Evolutionary conservation across 441 rosid genomes (phyloP).

Genomic region (Corymbia calophylla): DNA sequence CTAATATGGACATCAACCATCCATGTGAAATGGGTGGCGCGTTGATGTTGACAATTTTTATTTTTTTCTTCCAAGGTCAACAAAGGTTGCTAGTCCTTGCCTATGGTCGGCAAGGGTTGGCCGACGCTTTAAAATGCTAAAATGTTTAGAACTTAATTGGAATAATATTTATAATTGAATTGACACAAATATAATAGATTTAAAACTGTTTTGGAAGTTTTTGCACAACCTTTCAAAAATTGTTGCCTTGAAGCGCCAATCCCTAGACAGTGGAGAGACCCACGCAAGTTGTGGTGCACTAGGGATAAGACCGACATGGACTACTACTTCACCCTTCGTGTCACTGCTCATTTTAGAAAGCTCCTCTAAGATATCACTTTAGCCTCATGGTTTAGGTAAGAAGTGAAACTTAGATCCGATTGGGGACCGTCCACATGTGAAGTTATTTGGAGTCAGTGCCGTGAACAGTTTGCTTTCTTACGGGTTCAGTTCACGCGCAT

Average conservation of each 20-base stretch:
- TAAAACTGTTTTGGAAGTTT: too few relatives aligned
- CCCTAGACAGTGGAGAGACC: background rate
- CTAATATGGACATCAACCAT: too few relatives aligned
- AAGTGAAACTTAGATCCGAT: background rate
- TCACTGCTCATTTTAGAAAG: background rate
- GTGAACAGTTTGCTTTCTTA: background rate
- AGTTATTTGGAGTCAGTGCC: background rate
- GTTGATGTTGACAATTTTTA: too few relatives aligned
- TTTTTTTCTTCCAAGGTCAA: background rate
- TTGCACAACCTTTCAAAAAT: fast-evolving
- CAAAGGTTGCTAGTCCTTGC: background rate
- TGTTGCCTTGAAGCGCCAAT: background rate
- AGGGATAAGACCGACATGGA: background rate
- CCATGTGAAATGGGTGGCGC: fast-evolving
- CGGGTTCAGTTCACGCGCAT: background rate
- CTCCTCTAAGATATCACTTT: background rate
- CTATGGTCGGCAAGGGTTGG: fast-evolving
- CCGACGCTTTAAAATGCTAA: too few relatives aligned
- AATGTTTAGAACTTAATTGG: too few relatives aligned
- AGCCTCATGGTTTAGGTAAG: background rate
- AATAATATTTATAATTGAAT: fast-evolving
- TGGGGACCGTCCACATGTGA: background rate
- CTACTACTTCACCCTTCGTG: background rate
- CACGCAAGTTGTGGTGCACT: background rate
- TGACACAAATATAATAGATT: fast-evolving